A percentile compares a stretch with the other conserved stretches of the same genome.
Evolutionary conservation across 768 basidiomycete genomes (phyloP).

Genomic region (Clitopilus passeckerianus): DNA sequence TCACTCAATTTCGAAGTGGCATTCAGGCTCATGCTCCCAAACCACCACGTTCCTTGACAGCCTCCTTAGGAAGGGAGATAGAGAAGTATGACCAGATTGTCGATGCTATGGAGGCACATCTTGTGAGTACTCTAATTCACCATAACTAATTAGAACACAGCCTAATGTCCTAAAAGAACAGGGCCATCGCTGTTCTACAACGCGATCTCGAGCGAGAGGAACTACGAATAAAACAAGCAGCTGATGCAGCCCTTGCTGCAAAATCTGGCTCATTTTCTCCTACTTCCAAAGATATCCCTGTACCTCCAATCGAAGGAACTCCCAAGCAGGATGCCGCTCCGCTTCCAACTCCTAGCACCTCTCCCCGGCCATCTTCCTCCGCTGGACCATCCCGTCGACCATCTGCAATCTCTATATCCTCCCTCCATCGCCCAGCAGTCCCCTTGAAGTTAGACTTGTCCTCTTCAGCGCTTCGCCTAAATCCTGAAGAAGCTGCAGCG

Average conservation of each 20-base stretch:
- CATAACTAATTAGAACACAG: not conserved
- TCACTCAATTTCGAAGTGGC: constrained; percentile 31
- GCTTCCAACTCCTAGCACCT: constrained; percentile 23
- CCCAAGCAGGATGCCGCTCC: constrained; percentile 6
- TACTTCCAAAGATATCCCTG: constrained; percentile 13
- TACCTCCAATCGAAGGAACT: constrained; percentile 7
- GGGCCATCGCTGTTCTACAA: constrained; percentile 66
- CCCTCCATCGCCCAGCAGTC: constrained; percentile 65
- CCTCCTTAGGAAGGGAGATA: constrained; percentile 65
- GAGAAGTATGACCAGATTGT: constrained; percentile 80
- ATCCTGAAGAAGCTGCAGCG: constrained; percentile 52
- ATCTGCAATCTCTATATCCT: constrained; percentile 77
- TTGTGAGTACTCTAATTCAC: constrained; percentile 38
- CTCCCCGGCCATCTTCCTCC: constrained; percentile 27
- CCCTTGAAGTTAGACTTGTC: constrained; percentile 81
- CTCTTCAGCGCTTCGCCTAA: constrained; percentile 57
- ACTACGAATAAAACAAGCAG: constrained; percentile 38
- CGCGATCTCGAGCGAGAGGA: constrained; percentile 66
- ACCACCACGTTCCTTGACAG: constrained; percentile 62
- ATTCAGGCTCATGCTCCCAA: constrained; percentile 51
- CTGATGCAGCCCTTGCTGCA: constrained; percentile 26
- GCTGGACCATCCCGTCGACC: constrained; percentile 47
- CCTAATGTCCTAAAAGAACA: constrained; percentile 38
- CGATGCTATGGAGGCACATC: constrained; percentile 68
- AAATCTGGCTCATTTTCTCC: constrained; percentile 16